Percentiles rank a stretch among this genome's conserved stretches.
Conservation (phyloP, 208 protist species). For the Polymyxa betae region DNA sequence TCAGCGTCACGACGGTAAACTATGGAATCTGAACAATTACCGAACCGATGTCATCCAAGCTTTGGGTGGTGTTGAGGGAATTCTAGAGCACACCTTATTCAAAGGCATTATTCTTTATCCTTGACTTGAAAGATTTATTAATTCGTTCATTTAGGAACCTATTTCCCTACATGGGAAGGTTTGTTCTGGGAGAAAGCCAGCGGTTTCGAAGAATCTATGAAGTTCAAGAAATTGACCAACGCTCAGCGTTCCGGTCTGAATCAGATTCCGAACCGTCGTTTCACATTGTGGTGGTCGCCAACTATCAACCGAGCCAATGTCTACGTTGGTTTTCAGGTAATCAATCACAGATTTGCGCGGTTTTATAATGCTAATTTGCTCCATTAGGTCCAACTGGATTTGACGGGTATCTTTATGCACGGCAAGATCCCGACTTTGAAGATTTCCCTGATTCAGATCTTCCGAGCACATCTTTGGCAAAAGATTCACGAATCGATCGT, state of each 20-base stretch:
- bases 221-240: constrained; percentile 99
- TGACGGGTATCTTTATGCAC: constrained; percentile 99
- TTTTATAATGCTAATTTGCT: background rate
- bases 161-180: constrained; percentile 99
- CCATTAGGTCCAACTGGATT: constrained; percentile 99
- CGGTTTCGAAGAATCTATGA: constrained; percentile 99
- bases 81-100: constrained; percentile 99
- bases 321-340: constrained; percentile 99
- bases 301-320: constrained; percentile 99
- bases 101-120: too few species aligned
- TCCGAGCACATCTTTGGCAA: constrained; percentile 99
- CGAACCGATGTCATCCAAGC: constrained; percentile 99
- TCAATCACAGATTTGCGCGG: background rate
- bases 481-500: constrained; percentile 99
- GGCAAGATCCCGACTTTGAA: constrained; percentile 99
- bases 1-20: constrained; percentile 98
- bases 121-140: too few species aligned
- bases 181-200: constrained; percentile 99
- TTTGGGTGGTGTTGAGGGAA: constrained; percentile 99
- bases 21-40: constrained; percentile 99
- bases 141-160: too few species aligned
- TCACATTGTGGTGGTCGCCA: constrained; percentile 99
- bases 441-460: constrained; percentile 99
- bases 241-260: constrained; percentile 99
- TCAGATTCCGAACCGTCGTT: constrained; percentile 99